Base-by-base conservation (phyloP, 345 rosid genomes). In the Salix suchowensis region DNA sequence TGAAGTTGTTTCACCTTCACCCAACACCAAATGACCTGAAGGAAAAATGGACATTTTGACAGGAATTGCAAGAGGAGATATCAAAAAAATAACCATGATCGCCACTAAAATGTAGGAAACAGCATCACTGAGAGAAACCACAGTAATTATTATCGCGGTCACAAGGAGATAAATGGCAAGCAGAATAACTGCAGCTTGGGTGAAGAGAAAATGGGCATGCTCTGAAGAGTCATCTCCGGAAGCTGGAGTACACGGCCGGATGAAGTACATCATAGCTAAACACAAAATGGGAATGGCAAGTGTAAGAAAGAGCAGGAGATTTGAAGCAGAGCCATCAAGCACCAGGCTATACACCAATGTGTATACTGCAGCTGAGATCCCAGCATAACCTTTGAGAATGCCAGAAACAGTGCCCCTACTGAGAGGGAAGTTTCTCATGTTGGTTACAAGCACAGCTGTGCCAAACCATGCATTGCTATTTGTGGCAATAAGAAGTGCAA, bases 381-480 rank as follows among this genome's bases (percentile, higher is more conserved):
- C 95, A 6, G 83, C 82, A 68, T 88, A 91, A 54, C 95, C 91
- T 79, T 91, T 91, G 69, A 89, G 90, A 78, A 89, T 87, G 34
- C 91, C 91, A 44, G 92, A 89, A 7, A 91, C 90, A 0, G 87
- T 87, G 74, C 92, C 95, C 74, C 91, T 78, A 77, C 84, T 88
- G 9, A 82, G 72, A 12, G 92, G 91, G 77, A 91, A 91, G 84
- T 91, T 91, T 75, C 95, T 86, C 95, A 91, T 91, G 84, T 89
- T 89, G 23, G 89, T 89, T 23, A 91, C 95, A 23, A 91, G 86
- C 40, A 85, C 79, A 24, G 95, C 91, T 18, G 92, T 89, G 84
- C 83, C 72, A 58, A 91, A 77, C 95, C 95, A 91, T 15, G 92
- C 88, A 68, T 88, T 68, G 74, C 95, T 86, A 44, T 91, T 89